Evolutionary conservation across 2,329 filamentous ascomycete species (phyloP).

Genomic region (Cladophialophora bantiana): DNA sequence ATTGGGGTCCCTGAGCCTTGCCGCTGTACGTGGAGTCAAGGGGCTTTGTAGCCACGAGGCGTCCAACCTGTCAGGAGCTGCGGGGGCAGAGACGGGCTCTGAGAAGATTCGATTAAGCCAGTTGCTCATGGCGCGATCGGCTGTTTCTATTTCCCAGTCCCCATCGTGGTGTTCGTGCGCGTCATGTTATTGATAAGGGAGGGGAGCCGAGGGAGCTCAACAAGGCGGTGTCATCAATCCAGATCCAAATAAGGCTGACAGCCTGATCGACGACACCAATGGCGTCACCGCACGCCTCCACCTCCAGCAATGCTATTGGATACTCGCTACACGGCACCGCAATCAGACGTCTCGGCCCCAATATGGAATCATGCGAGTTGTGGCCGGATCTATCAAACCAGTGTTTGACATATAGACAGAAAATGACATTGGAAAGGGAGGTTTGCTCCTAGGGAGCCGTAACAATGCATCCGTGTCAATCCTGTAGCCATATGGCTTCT

Average conservation of each 20-base stretch:
- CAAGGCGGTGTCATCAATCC: background rate
- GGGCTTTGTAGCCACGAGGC: conserved; percentile 20
- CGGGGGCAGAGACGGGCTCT: conserved; percentile 24
- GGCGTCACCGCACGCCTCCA: background rate
- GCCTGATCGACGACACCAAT: conserved; percentile 4
- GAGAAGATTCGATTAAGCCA: conserved; percentile 18
- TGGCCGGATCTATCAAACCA: background rate
- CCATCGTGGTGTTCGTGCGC: background rate
- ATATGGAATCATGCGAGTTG: background rate
- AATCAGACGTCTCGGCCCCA: background rate
- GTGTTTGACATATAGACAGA: background rate
- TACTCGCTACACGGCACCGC: background rate
- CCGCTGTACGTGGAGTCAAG: conserved; percentile 11
- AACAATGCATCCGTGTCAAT: background rate
- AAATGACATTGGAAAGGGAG: background rate
- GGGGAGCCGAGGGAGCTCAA: background rate
- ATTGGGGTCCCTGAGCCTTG: conserved; percentile 45
- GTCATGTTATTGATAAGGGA: background rate
- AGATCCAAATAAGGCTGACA: background rate
- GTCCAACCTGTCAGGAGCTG: conserved; percentile 3
- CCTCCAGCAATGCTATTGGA: background rate
- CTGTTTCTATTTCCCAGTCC: background rate
- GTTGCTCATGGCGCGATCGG: conserved; percentile 12
- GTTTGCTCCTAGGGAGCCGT: background rate
- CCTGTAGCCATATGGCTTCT: background rate